Evolutionary conservation across 2,329 filamentous ascomycete species (phyloP).

Genomic region (Cercospora berteroae): DNA sequence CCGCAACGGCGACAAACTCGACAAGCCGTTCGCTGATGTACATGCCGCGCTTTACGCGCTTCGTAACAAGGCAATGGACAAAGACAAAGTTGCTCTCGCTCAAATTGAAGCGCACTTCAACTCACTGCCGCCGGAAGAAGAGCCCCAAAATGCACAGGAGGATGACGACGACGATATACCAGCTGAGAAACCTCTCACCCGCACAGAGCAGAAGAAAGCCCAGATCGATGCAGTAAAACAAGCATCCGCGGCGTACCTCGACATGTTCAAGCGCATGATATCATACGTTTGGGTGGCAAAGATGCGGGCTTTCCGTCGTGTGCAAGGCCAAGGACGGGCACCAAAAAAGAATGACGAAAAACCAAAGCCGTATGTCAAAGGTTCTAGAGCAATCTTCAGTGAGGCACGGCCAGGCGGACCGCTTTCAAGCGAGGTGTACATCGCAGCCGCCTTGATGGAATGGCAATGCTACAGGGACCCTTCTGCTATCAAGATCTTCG

Average conservation of each 20-base stretch:
- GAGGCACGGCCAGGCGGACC: conserved; percentile 85
- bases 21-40: conserved; percentile 78
- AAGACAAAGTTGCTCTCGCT: conserved; percentile 61
- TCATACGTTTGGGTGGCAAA: conserved; percentile 94
- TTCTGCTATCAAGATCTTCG: conserved; percentile 91
- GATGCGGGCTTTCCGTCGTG: conserved; percentile 87
- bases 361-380: conserved; percentile 39
- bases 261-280: conserved; percentile 76
- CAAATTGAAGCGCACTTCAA: conserved; percentile 57
- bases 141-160: conserved; percentile 38
- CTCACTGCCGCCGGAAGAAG: conserved; percentile 43
- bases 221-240: conserved; percentile 61
- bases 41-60: conserved; percentile 86
- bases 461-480: conserved; percentile 94
- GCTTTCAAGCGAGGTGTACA: conserved; percentile 90
- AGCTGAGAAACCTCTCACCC: conserved; percentile 46
- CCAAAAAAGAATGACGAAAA: conserved; percentile 43
- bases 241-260: conserved; percentile 69
- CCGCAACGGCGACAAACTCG: conserved; percentile 67
- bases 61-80: conserved; percentile 66
- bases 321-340: conserved; percentile 73
- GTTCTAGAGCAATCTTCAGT: conserved; percentile 82
- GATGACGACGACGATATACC: conserved; percentile 57
- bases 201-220: conserved; percentile 52
- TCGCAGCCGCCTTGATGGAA: conserved; percentile 88